Evolutionary conservation across 140 eudicot species (phyloP), one percentile per base, ranked within the genome.

Genomic region (Bidens hawaiensis): DNA sequence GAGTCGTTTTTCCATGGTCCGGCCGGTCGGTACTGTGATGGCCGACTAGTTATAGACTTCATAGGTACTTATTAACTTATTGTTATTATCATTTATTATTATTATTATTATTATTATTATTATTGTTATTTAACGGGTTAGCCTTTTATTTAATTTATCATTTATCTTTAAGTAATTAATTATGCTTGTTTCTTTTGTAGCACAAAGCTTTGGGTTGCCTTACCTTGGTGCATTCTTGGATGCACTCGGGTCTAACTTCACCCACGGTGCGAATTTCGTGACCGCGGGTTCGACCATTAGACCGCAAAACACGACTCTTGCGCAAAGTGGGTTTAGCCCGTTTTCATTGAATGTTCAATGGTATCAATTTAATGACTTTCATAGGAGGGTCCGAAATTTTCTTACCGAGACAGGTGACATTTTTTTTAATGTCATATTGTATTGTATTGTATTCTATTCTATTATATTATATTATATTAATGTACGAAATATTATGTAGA

Each of bases 211-310:
- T 7, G 70, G 83, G 19, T 21, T 81, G 10, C 95, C 89, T 3
- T 83, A 53, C 40, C 10, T 86, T 40, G 80, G 84, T 53, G 82
- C 97, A 0, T 81, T 68, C 51, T 58, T 86, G 52, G 85, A 89
- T 47, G 61, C 97, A 18, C 28, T 89, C 5, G 89, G 94, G 3
- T 60, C 95, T 0, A 79, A 77, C 76, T 89, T 60, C 67, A 67
- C 68, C 19, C 87, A 83, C 10, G 97, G 95, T 49, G 87, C 89
- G 31, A 86, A 89, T 59, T 86, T 89, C 25, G 95, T 95, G 0
- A 74, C 84, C 0, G 83, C 81, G 0, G 89, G 88, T 49, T 78
- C 97, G 0, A 74, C 95, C 25, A 78, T 86, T 33, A 23, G 74
- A 19, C 81, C 89, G 19, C 87, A 62, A 16, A 75, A 83, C 16